A percentile compares a stretch with the other conserved stretches of the same genome.
Conservation (phyloP, 2,329 filamentous ascomycete genomes). For the Pseudocercospora macadamiae region DNA sequence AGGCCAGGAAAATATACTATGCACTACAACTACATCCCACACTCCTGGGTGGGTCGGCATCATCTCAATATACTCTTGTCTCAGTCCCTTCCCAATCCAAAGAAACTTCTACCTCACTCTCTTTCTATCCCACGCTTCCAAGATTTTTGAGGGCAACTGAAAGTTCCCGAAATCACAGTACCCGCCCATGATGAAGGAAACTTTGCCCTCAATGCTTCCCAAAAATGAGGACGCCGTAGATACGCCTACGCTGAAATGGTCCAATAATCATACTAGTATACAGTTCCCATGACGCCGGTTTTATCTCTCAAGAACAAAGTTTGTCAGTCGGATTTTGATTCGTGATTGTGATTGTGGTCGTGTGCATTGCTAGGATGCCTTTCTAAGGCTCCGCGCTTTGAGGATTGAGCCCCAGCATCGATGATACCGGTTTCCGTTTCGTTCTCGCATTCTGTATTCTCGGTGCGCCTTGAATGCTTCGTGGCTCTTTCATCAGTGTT, state of each 20-base stretch:
- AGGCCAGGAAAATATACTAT: not conserved
- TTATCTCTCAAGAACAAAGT: not conserved
- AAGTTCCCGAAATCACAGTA: not conserved
- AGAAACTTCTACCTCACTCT: not conserved
- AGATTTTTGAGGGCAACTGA: not conserved
- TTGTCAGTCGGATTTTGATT: not conserved
- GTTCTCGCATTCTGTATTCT: constrained; percentile 55
- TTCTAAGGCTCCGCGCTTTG: constrained; percentile 30
- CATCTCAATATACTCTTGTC: no score
- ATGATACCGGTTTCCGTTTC: constrained; percentile 53
- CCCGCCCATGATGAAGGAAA: not conserved
- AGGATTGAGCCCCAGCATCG: constrained; percentile 38
- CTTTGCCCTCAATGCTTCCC: not conserved
- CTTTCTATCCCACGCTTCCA: no score
- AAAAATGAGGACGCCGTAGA: not conserved
- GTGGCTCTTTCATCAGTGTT: constrained; percentile 86
- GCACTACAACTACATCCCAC: constrained; percentile 5
- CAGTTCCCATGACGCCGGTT: not conserved
- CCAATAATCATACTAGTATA: constrained; percentile 7
- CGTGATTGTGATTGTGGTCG: constrained; percentile 2
- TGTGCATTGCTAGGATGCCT: constrained; percentile 7
- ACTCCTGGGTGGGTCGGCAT: no score
- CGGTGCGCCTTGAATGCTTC: constrained; percentile 86
- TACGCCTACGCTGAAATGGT: constrained; percentile 2
- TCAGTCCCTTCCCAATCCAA: not conserved